Conservation (phyloP, 768 basidiomycete genomes). For the Russula sp. region DNA sequence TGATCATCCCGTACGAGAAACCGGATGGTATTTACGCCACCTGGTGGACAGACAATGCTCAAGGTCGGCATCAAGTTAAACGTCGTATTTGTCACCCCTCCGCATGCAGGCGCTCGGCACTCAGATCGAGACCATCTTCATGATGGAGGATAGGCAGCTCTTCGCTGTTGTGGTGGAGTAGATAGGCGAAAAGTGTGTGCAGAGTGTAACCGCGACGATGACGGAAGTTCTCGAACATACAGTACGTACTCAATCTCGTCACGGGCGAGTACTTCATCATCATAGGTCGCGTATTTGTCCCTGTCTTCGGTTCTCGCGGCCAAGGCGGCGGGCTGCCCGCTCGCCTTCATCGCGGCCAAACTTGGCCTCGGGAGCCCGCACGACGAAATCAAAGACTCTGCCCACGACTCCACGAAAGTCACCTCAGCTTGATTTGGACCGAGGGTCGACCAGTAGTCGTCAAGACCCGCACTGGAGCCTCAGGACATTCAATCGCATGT, state of each 20-base stretch:
- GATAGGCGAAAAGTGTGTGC: conserved; percentile 93
- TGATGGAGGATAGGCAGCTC: conserved; percentile 92
- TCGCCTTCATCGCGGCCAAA: conserved; percentile 98
- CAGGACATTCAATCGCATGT: conserved; percentile 96
- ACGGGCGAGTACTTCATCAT: conserved; percentile 99
- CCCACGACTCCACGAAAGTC: conserved; percentile 96
- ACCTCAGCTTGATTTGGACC: conserved; percentile 99
- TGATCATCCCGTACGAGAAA: conserved; percentile 98
- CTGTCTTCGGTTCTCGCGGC: conserved; percentile 97
- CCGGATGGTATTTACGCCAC: conserved; percentile 99
- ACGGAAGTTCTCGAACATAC: conserved; percentile 92
- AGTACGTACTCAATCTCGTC: conserved; percentile 93
- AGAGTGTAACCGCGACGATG: conserved; percentile 82
- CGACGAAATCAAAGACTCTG: conserved; percentile 95
- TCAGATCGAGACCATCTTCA: conserved; percentile 95
- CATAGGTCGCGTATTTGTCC: conserved; percentile 88
- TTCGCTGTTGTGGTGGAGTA: conserved; percentile 93
- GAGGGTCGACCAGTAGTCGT: conserved; percentile 86
- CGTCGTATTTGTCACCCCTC: conserved; percentile 86
- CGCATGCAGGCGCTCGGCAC: conserved; percentile 95
- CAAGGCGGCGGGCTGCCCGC: conserved; percentile 96
- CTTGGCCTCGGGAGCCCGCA: conserved; percentile 95
- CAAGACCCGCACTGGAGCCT: conserved; percentile 99
- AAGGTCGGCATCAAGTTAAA: conserved; percentile 97
- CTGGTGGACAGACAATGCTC: conserved; percentile 92